Evolutionary conservation across 495 filamentous ascomycete species (phyloP), one percentile per base, ranked within the genome.

Genomic region (Diplogelasinospora grovesii): DNA sequence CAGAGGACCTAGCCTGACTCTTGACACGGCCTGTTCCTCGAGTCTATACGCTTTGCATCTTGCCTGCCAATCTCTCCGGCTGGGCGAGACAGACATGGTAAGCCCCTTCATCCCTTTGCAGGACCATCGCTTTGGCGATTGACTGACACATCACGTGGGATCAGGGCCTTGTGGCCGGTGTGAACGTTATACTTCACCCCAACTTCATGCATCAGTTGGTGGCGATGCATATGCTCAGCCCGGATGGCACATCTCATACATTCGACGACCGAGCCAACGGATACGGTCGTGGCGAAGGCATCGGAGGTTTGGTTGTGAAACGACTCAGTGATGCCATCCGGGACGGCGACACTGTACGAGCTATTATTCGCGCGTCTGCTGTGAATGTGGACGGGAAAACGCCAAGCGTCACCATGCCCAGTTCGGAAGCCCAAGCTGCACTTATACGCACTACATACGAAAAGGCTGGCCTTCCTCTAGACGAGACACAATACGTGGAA

Each of bases 261-360:
- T 85, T 81, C 42, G 74, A 79, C 49, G 61, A 68, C 1, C 43
- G 53, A 0, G 81, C 78, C 6, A 66, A 80, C 55, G 81, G 81
- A 0, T 85, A 79, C 53, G 74, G 56, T 0, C 57, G 79, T 8
- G 82, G 65, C 1, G 82, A 86, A 48, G 80, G 68, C 2, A 46
- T 81, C 10, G 61, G 59, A 24, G 64, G 60, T 1, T 20, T 82
- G 1, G 57, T 72, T 4, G 21, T 86, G 0, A 83, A 84, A 53
- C 53, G 45, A 5, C 49, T 82, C 1, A 34, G 30, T 2, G 67
- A 73, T 27, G 81, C 71, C 5, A 22, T 73, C 5, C 33, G 47
- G 2, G 64, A 72, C 41, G 61, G 63, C 6, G 61, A 73, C 44
- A 72, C 69, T 9, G 74, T 83, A 22, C 63, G 78, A 10, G 74